Conservation (phyloP, 192 early-diverging fungal genomes). For the Podila minutissima region DNA sequence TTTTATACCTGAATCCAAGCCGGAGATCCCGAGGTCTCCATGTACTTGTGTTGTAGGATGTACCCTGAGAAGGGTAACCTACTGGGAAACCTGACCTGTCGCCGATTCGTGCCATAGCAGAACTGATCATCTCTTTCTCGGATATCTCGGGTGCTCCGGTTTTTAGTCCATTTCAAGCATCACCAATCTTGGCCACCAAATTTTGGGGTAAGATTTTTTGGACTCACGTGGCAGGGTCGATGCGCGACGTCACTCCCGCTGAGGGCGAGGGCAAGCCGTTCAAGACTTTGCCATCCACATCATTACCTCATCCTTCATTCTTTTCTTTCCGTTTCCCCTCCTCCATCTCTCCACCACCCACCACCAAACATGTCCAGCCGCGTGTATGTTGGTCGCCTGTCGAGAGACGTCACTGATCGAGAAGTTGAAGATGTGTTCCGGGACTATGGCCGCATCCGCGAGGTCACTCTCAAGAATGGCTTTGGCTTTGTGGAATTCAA, state of each 20-base stretch:
- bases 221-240: neutral
- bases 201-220: neutral
- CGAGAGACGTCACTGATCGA: constrained; percentile 83
- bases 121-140: no score
- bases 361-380: constrained; percentile 52
- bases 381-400: constrained; percentile 84
- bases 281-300: no score
- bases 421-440: constrained; percentile 86
- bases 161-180: neutral
- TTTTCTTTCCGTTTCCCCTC: neutral
- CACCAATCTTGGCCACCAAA: constrained; percentile 1
- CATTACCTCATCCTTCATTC: no score
- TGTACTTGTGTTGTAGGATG: neutral
- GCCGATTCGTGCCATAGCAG: no score
- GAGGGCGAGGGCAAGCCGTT: no score
- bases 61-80: no score
- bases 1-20: neutral
- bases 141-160: no score
- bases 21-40: neutral
- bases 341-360: neutral
- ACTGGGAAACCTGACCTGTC: no score
- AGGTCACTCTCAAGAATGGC: constrained; percentile 83
- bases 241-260: neutral
- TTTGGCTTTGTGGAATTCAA: constrained; percentile 97
- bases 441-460: constrained; percentile 82